These are phyloP conservation scores for Ustilago curta DNA, from an alignment of 1,284 basidiomycete species.

Conservation along the genomic window DNA sequence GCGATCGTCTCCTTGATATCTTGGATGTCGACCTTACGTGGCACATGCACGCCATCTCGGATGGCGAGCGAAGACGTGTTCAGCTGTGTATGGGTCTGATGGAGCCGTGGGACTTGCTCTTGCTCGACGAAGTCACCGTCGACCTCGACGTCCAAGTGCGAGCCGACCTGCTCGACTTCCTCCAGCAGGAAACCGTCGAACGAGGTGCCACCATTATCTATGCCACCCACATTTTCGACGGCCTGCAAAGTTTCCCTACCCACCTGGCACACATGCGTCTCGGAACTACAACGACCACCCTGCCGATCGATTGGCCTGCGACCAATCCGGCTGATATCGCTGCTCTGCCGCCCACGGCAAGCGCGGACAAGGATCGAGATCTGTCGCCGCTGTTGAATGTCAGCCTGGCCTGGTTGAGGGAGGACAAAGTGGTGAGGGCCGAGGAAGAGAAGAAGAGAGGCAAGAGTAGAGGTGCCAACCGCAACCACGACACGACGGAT, in stretches of 20 bases:
- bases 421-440: constrained; percentile 59
- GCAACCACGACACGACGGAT: constrained; percentile 55
- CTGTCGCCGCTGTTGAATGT: constrained; percentile 56
- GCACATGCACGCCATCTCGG: constrained; percentile 90
- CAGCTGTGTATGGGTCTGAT: constrained; percentile 98
- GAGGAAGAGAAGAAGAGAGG: constrained; percentile 52
- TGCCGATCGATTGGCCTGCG: constrained; percentile 62
- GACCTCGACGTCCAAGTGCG: constrained; percentile 98
- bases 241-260: constrained; percentile 66
- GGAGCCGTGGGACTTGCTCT: constrained; percentile 90
- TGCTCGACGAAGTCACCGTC: constrained; percentile 97
- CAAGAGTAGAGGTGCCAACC: constrained; percentile 55
- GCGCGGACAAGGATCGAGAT: constrained; percentile 27
- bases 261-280: constrained; percentile 66
- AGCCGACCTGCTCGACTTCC: constrained; percentile 86
- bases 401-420: constrained; percentile 64
- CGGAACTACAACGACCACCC: constrained; percentile 55
- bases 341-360: constrained; percentile 20
- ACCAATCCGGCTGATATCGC: constrained; percentile 36
- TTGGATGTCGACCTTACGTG: constrained; percentile 84
- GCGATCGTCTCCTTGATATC: constrained; percentile 87
- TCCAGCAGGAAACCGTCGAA: constrained; percentile 82
- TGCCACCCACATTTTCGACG: constrained; percentile 71
- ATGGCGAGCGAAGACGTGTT: constrained; percentile 92
- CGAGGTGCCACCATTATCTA: constrained; percentile 91